Percentiles rank a stretch among this genome's conserved stretches.
These are phyloP conservation scores for Dendrocalamus sinicus DNA, from an alignment of 176 grass and related monocot species.

Conservation along the genomic window DNA sequence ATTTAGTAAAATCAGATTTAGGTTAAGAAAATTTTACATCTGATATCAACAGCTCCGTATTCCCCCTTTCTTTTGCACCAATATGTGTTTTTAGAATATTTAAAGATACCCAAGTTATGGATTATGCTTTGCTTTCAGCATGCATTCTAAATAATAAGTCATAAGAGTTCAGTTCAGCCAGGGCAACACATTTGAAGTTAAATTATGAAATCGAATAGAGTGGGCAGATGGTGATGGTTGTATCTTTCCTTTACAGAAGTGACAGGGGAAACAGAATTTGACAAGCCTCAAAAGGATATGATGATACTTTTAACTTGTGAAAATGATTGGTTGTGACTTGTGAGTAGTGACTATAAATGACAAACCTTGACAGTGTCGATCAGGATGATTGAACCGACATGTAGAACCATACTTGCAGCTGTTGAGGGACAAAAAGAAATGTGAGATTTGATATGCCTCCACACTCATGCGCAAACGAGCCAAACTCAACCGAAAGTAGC, in stretches of 20 bases:
- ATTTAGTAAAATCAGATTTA: not conserved
- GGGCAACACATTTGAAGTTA: slow-evolving; percentile 19
- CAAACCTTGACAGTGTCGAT: slow-evolving; percentile 57
- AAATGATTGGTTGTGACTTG: slow-evolving; percentile 24
- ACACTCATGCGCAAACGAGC: slow-evolving; percentile 26
- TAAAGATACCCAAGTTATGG: not conserved
- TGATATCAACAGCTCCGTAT: not conserved
- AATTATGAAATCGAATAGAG: not conserved
- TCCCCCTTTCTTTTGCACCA: not conserved
- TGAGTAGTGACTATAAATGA: slow-evolving; percentile 41
- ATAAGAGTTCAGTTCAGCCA: slow-evolving; percentile 31
- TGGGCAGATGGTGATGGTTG: not conserved
- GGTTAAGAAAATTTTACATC: not conserved
- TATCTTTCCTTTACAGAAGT: not conserved
- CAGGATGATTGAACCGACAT: slow-evolving; percentile 90
- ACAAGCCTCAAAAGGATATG: not conserved
- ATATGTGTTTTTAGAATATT: not conserved
- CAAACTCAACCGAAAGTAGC: slow-evolving; percentile 24
- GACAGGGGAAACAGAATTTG: not conserved
- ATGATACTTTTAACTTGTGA: not conserved
- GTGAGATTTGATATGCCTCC: slow-evolving; percentile 24
- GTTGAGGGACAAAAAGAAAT: slow-evolving; percentile 44
- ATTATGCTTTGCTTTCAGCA: slow-evolving; percentile 33
- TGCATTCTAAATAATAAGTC: slow-evolving; percentile 8
- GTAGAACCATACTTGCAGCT: slow-evolving; percentile 85